phyloP scores from a whole-genome alignment of 495 filamentous ascomycete genomes.

The Aspergillus sclerotiicarbonarius region DNA sequence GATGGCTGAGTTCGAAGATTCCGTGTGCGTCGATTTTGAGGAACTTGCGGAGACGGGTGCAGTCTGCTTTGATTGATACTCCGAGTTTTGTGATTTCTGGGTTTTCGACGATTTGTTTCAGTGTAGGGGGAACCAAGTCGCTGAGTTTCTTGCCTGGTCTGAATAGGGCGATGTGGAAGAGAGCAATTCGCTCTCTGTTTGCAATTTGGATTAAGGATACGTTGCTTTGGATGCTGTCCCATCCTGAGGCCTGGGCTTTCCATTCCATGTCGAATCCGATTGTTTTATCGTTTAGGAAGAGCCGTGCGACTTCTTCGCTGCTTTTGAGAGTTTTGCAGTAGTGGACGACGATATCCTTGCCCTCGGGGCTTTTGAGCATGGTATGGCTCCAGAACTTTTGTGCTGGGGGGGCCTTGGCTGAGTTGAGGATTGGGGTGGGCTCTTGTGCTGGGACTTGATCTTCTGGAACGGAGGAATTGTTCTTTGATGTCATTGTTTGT shows the following conservation, averaged over 20 bases:
- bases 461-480: background rate
- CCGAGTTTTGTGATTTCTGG: slow-evolving; percentile 71
- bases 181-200: slow-evolving; percentile 69
- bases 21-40: slow-evolving; percentile 62
- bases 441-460: slow-evolving; percentile 4
- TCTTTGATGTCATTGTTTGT: background rate
- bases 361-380: slow-evolving; percentile 54
- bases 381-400: slow-evolving; percentile 63
- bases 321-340: slow-evolving; percentile 68
- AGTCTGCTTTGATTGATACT: slow-evolving; percentile 72
- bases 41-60: slow-evolving; percentile 63
- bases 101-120: slow-evolving; percentile 70
- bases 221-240: slow-evolving; percentile 56
- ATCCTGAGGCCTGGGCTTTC: slow-evolving; percentile 49
- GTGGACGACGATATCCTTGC: slow-evolving; percentile 60
- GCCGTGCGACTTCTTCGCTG: slow-evolving; percentile 62
- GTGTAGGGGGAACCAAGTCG: slow-evolving; percentile 64
- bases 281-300: slow-evolving; percentile 67
- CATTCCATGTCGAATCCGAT: slow-evolving; percentile 90
- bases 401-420: background rate
- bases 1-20: slow-evolving; percentile 75
- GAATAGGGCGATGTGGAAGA: slow-evolving; percentile 76
- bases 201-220: slow-evolving; percentile 80
- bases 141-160: slow-evolving; percentile 38
- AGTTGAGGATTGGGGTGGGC: background rate